These are phyloP conservation scores for Cercospora brassicicola DNA, from an alignment of 2,329 filamentous ascomycete genomes.

Conservation along the genomic window DNA sequence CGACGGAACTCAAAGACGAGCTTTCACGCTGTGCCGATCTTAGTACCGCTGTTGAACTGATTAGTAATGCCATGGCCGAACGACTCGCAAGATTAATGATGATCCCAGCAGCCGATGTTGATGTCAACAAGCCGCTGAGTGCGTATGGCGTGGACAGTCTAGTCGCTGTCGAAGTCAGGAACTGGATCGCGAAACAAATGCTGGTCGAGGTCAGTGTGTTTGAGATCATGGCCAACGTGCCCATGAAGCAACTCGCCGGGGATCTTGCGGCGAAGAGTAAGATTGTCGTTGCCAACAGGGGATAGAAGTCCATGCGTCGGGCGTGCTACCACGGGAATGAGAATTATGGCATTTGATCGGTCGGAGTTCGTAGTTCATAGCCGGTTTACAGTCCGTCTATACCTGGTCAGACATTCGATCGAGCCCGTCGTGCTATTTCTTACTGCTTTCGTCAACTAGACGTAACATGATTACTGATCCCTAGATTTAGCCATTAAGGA, in stretches of 20 bases:
- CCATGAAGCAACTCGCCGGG: neutral
- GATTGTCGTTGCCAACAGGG: neutral
- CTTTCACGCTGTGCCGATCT: neutral
- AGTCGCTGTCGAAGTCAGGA: conserved; percentile 23
- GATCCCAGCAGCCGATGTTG: conserved; percentile 16
- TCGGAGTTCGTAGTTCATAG: too few species aligned
- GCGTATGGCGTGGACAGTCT: conserved; percentile 23
- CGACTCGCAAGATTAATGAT: conserved; percentile 12
- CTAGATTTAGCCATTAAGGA: too few species aligned
- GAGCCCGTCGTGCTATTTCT: too few species aligned
- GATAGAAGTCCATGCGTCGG: neutral
- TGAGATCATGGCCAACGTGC: conserved; percentile 12
- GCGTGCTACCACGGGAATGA: neutral
- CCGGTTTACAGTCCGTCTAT: too few species aligned
- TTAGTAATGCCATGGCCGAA: conserved; percentile 15
- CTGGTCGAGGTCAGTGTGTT: conserved; percentile 18
- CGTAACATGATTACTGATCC: too few species aligned
- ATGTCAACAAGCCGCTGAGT: conserved; percentile 14
- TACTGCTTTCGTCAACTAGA: too few species aligned
- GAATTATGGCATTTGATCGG: neutral
- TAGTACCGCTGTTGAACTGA: conserved; percentile 2
- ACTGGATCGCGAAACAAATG: conserved; percentile 23
- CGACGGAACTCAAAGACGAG: conserved; percentile 9
- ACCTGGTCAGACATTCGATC: too few species aligned
- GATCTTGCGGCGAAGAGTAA: neutral